These are phyloP conservation scores for Acrocalymma vagum DNA, from an alignment of 2,329 filamentous ascomycete genomes.

Conservation along the genomic window DNA sequence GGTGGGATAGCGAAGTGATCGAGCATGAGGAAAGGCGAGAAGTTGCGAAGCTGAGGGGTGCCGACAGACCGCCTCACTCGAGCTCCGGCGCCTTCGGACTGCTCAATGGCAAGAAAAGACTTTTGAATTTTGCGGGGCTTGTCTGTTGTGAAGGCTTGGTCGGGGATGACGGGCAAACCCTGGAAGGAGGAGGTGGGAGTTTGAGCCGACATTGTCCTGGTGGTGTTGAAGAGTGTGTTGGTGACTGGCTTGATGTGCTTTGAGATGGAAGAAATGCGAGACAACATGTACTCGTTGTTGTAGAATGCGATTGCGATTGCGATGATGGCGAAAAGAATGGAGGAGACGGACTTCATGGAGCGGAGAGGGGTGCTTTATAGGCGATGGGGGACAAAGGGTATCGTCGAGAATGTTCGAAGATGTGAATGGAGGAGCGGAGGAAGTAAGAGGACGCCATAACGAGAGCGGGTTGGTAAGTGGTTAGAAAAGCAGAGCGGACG, in stretches of 20 bases:
- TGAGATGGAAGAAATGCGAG: constrained; percentile 41
- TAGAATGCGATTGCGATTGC: constrained; percentile 50
- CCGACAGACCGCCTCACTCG: constrained; percentile 88
- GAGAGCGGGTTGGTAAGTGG: constrained; percentile 33
- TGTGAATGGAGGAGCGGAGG: constrained; percentile 10
- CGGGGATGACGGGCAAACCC: constrained; percentile 59
- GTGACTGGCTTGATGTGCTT: constrained; percentile 37
- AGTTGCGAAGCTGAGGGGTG: constrained; percentile 81
- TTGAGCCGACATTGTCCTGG: constrained; percentile 39
- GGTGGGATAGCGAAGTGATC: constrained; percentile 84
- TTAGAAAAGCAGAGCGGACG: constrained; percentile 33
- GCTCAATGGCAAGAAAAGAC: constrained; percentile 84
- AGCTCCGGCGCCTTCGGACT: constrained; percentile 88
- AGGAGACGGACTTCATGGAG: constrained; percentile 50
- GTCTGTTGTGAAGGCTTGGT: constrained; percentile 46
- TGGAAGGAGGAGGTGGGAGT: constrained; percentile 51
- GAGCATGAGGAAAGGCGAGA: constrained; percentile 95
- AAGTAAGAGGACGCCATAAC: constrained; percentile 24
- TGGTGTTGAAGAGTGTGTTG: constrained; percentile 28
- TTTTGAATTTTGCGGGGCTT: constrained; percentile 78
- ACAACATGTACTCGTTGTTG: constrained; percentile 53
- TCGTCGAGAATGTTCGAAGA: constrained; percentile 44
- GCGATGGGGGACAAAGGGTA: constrained; percentile 10
- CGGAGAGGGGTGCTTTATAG: constrained; percentile 43
- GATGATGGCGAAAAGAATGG: constrained; percentile 53